These are phyloP conservation scores for Tricholoma bakamatsutake DNA, from an alignment of 768 basidiomycete genomes.

Conservation along the genomic window DNA sequence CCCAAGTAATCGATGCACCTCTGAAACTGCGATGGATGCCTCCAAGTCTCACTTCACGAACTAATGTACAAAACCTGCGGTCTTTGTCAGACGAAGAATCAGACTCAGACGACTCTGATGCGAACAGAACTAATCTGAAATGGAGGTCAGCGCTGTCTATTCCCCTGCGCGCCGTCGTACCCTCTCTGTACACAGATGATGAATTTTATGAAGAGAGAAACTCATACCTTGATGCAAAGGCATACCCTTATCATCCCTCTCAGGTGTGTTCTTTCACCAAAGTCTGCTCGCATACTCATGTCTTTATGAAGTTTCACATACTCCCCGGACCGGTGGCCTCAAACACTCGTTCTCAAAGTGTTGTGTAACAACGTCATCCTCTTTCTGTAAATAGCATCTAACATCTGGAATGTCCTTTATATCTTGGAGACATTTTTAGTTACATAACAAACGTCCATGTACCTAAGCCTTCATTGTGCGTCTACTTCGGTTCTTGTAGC, in stretches of 20 bases:
- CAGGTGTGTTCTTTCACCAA: slow-evolving; percentile 18
- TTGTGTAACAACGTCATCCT: background rate
- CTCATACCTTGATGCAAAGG: slow-evolving; percentile 21
- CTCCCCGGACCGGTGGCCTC: slow-evolving; percentile 11
- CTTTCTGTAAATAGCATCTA: background rate
- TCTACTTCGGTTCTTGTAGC: background rate
- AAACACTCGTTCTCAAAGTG: background rate
- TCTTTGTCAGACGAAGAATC: slow-evolving; percentile 22
- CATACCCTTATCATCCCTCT: slow-evolving; percentile 26
- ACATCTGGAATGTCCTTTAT: background rate
- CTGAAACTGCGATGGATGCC: slow-evolving; percentile 39
- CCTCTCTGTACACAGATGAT: slow-evolving; percentile 13
- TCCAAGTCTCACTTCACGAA: slow-evolving; percentile 26
- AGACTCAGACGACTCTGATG: slow-evolving; percentile 15
- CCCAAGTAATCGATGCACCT: slow-evolving; percentile 13
- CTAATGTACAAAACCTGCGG: slow-evolving; percentile 19
- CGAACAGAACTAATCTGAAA: slow-evolving; percentile 9
- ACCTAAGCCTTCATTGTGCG: background rate
- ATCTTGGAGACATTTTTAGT: background rate
- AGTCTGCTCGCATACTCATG: background rate
- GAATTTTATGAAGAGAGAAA: slow-evolving; percentile 26
- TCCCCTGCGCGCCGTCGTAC: slow-evolving; percentile 22
- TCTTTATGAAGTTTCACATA: slow-evolving; percentile 6
- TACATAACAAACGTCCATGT: background rate
- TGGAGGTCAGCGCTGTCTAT: slow-evolving; percentile 18